These are phyloP conservation scores for Hypseocharis bilobata DNA, from an alignment of 441 rosid genomes.

Conservation along the genomic window DNA sequence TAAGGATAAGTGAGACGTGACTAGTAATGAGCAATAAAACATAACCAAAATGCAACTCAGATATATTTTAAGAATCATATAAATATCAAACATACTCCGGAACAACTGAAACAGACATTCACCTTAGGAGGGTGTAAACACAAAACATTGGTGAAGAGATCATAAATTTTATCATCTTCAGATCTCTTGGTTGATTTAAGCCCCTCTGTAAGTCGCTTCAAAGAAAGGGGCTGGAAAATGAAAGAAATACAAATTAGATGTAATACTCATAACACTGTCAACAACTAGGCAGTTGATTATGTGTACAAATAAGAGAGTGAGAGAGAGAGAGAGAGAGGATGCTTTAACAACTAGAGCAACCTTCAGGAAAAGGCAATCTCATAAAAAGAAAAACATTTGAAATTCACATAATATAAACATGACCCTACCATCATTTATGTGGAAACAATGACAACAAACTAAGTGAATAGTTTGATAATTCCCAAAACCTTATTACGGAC, in stretches of 20 bases:
- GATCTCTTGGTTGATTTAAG: slow-evolving; percentile 45
- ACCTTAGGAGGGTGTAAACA: slow-evolving; percentile 68
- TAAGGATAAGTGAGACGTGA: neutral
- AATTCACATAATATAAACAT: neutral
- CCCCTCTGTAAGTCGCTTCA: slow-evolving; percentile 71
- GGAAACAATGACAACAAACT: neutral
- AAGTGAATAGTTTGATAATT: neutral
- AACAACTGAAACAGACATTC: slow-evolving; percentile 11
- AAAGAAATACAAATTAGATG: slow-evolving; percentile 12
- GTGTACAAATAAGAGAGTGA: too few species aligned
- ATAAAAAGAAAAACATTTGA: neutral
- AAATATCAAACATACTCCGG: neutral
- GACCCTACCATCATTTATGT: neutral
- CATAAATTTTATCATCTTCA: slow-evolving; percentile 50
- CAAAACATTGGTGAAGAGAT: slow-evolving; percentile 70
- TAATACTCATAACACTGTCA: slow-evolving; percentile 4
- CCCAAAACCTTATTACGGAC: neutral
- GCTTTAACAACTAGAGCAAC: neutral
- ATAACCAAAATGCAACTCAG: neutral
- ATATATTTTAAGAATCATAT: neutral
- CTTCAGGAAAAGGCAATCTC: neutral
- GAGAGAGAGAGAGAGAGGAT: too few species aligned
- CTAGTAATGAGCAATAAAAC: neutral
- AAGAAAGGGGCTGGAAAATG: slow-evolving; percentile 62
- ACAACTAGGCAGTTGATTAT: neutral